These are phyloP conservation scores for Clarireedia hainanense DNA, from an alignment of 2,329 filamentous ascomycete species.

Conservation along the genomic window DNA sequence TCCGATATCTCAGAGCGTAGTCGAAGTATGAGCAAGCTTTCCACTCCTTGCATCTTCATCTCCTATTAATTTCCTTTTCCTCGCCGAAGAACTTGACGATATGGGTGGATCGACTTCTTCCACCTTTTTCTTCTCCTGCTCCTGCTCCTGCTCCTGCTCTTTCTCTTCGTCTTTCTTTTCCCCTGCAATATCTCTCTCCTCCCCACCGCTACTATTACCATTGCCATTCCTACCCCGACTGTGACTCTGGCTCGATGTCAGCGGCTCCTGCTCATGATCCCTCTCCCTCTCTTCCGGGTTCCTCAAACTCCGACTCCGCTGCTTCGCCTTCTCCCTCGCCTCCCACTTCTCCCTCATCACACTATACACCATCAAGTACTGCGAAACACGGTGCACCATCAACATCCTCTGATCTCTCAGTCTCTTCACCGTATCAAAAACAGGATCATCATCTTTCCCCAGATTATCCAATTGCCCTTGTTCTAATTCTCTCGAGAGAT, in stretches of 20 bases:
- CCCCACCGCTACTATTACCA: too few relatives aligned
- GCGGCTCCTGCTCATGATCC: not conserved
- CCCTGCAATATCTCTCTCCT: too few relatives aligned
- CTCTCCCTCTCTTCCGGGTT: not conserved
- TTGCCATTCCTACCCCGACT: not conserved
- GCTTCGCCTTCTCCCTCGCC: not conserved
- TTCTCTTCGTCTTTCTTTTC: not conserved
- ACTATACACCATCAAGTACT: slow-evolving; percentile 15
- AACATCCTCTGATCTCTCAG: slow-evolving; percentile 16
- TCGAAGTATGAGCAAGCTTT: not conserved
- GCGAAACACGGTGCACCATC: slow-evolving; percentile 11
- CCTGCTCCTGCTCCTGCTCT: not conserved
- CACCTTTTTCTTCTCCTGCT: not conserved
- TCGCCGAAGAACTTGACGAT: not conserved
- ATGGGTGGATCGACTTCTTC: not conserved
- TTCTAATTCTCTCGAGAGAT: slow-evolving; percentile 14
- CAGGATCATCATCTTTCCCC: slow-evolving; percentile 9
- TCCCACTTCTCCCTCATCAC: slow-evolving; percentile 14
- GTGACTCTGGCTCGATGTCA: not conserved
- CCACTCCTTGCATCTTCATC: not conserved
- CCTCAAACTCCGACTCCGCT: not conserved
- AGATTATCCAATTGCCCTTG: slow-evolving; percentile 10
- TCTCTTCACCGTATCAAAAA: slow-evolving; percentile 15
- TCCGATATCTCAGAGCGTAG: too few relatives aligned
- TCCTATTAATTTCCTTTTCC: not conserved